These are phyloP conservation scores for Amauroascus niger DNA, from an alignment of 2,329 filamentous ascomycete species.

Conservation along the genomic window DNA sequence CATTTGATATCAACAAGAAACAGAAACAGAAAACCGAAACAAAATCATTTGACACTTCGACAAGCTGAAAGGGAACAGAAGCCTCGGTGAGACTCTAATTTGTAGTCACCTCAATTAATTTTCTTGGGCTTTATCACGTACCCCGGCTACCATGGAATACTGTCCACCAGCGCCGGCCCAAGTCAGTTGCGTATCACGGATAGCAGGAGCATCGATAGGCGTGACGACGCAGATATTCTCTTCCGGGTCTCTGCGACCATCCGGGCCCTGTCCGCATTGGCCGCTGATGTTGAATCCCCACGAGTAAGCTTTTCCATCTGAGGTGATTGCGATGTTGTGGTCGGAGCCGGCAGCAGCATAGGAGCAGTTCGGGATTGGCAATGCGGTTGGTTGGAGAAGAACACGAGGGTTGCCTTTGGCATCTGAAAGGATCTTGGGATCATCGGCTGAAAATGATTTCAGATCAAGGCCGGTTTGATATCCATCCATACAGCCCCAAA, in stretches of 20 bases:
- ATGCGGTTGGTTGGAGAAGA: slow-evolving; percentile 53
- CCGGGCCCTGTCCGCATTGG: no score
- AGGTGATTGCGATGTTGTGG: slow-evolving; percentile 61
- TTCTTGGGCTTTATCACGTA: no score
- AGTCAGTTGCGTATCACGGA: slow-evolving; percentile 62
- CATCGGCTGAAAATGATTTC: slow-evolving; percentile 44
- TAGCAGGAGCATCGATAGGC: no score
- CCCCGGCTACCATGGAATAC: no score
- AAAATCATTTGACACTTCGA: no score
- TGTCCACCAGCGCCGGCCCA: slow-evolving; percentile 84
- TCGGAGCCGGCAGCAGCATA: slow-evolving; percentile 58
- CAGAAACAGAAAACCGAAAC: no score
- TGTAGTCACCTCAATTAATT: no score
- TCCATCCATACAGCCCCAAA: slow-evolving; percentile 53
- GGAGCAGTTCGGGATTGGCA: slow-evolving; percentile 51
- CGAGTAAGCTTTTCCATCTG: slow-evolving; percentile 59
- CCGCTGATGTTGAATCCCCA: slow-evolving; percentile 76
- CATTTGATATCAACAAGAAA: no score
- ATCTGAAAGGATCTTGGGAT: slow-evolving; percentile 55
- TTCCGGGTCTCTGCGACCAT: no score
- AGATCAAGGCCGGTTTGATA: slow-evolving; percentile 53
- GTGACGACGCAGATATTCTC: no score
- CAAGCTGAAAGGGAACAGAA: no score
- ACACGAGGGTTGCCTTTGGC: slow-evolving; percentile 59
- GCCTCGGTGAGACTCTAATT: no score